Conservation (phyloP, 177 flowering plant species). For the Vitis hybrid region DNA sequence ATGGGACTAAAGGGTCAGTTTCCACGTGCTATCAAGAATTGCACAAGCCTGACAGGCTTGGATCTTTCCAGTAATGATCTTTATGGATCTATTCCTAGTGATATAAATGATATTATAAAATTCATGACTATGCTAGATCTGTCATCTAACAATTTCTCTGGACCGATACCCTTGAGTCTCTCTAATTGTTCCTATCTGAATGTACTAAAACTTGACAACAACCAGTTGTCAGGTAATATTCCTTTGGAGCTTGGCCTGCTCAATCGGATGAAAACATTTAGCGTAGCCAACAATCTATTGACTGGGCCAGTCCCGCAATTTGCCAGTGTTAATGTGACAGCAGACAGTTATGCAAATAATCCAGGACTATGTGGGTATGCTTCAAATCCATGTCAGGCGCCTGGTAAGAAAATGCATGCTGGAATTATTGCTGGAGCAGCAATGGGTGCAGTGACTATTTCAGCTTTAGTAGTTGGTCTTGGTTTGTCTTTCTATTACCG, state of each 20-base stretch:
- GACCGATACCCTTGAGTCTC: constrained; percentile 52
- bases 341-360: constrained; percentile 32
- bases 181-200: constrained; percentile 59
- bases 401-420: constrained; percentile 21
- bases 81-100: constrained; percentile 54
- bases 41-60: constrained; percentile 71
- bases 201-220: constrained; percentile 55
- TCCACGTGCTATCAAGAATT: constrained; percentile 55
- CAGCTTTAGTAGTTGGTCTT: constrained; percentile 33
- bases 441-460: constrained; percentile 43
- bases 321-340: constrained; percentile 6
- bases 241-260: constrained; percentile 55
- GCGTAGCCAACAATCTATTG: constrained; percentile 58
- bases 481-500: constrained; percentile 39
- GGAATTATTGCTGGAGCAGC: constrained; percentile 51
- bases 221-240: constrained; percentile 57
- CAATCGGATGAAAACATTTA: constrained; percentile 49
- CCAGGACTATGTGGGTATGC: constrained; percentile 61
- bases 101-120: constrained; percentile 31
- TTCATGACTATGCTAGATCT: constrained; percentile 60
- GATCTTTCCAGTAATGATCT: constrained; percentile 68
- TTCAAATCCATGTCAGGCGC: constrained; percentile 30
- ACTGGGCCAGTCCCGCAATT: constrained; percentile 61
- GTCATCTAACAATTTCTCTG: constrained; percentile 65
- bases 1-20: constrained; percentile 73